A percentile compares a stretch with the other conserved stretches of the same genome.
Conservation (phyloP, 2,329 filamentous ascomycete genomes). For the Claviceps arundinis region DNA sequence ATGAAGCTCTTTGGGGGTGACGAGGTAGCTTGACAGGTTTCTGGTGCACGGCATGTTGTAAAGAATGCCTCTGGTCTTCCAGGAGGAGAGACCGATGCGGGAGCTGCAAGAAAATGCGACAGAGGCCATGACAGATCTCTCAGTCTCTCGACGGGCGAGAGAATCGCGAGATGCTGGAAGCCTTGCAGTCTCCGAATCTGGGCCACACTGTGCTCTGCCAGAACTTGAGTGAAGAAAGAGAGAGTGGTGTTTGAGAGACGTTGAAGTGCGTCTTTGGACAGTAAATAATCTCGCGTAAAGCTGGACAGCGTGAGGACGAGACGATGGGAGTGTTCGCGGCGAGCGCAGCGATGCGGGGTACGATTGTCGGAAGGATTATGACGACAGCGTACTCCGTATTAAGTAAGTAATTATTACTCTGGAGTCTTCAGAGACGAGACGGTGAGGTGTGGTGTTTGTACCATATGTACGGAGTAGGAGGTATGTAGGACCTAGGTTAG, state of each 20-base stretch:
- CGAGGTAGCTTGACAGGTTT: slow-evolving; percentile 65
- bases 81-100: slow-evolving; percentile 26
- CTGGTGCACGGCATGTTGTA: slow-evolving; percentile 16
- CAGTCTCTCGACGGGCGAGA: not conserved
- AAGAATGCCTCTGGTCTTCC: slow-evolving; percentile 19
- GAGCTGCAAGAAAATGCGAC: slow-evolving; percentile 28
- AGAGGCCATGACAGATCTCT: slow-evolving; percentile 25
- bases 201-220: not conserved
- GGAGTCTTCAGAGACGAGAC: slow-evolving; percentile 1
- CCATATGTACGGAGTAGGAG: too few species aligned
- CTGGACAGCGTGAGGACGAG: too few species aligned
- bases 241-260: too few species aligned
- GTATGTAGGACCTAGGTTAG: too few species aligned
- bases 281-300: not conserved
- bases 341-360: not conserved
- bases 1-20: slow-evolving; percentile 71
- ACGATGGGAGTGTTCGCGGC: not conserved
- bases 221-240: not conserved
- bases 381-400: not conserved
- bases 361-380: not conserved
- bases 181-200: not conserved
- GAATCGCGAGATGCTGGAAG: not conserved
- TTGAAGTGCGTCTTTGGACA: not conserved
- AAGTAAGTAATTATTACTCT: too few species aligned
- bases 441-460: slow-evolving; percentile 1